A percentile compares a stretch with the other conserved stretches of the same genome.
Evolutionary conservation across 2,329 filamentous ascomycete genomes (phyloP).

Genomic region (Capronia epimyces): DNA sequence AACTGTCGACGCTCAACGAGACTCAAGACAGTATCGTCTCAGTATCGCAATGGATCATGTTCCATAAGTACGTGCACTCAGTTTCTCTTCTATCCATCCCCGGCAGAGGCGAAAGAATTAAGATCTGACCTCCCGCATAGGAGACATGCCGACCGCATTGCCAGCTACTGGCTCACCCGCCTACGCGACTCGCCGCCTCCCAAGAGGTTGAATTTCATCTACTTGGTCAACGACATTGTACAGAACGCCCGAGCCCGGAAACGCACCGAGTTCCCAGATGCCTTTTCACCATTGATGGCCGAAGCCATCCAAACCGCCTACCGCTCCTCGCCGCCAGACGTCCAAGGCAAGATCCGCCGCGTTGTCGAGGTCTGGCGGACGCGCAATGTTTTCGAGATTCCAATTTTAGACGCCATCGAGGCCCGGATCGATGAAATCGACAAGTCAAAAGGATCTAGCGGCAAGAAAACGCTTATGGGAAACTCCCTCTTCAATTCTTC

Average conservation of each 20-base stretch:
- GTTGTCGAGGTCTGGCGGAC: conserved; percentile 95
- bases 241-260: conserved; percentile 91
- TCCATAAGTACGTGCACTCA: conserved; percentile 66
- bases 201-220: conserved; percentile 85
- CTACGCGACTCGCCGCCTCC: conserved; percentile 80
- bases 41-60: conserved; percentile 99
- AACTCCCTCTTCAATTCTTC: conserved; percentile 65
- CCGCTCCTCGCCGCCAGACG: conserved; percentile 76
- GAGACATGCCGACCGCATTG: conserved; percentile 85
- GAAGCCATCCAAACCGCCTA: conserved; percentile 90
- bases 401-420: conserved; percentile 77
- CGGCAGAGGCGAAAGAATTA: too few species aligned
- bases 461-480: conserved; percentile 54
- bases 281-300: conserved; percentile 84
- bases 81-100: not conserved
- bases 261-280: conserved; percentile 86
- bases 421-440: conserved; percentile 65
- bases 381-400: conserved; percentile 72
- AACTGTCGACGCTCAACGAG: conserved; percentile 91
- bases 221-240: conserved; percentile 94
- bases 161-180: conserved; percentile 83
- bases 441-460: conserved; percentile 42
- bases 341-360: conserved; percentile 79
- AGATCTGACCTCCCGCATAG: conserved; percentile 44
- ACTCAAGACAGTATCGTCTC: conserved; percentile 95